A percentile compares a stretch with the other conserved stretches of the same genome.
These are phyloP conservation scores for Rhododendron vialii DNA, from an alignment of 148 eudicot genomes.

Conservation along the genomic window DNA sequence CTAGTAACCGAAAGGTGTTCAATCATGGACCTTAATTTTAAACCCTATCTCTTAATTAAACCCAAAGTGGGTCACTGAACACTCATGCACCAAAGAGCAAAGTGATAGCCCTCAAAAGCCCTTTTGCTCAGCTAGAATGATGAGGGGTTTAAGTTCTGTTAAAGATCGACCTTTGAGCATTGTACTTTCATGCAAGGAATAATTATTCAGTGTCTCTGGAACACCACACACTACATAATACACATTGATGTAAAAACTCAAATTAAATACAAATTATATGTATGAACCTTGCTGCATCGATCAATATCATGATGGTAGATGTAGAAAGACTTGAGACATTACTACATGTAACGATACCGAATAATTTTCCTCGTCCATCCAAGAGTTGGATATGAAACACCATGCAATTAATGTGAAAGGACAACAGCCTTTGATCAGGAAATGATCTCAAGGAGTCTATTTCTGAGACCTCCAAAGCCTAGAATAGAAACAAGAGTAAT, in stretches of 20 bases:
- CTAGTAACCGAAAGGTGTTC: too few relatives aligned
- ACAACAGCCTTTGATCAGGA: neutral
- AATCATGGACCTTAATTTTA: too few relatives aligned
- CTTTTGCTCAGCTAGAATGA: neutral
- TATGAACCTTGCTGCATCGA: too few relatives aligned
- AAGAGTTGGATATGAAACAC: neutral
- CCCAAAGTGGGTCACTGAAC: neutral
- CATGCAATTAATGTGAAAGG: neutral
- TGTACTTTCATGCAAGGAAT: neutral
- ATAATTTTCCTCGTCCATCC: neutral
- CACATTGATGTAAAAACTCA: too few relatives aligned
- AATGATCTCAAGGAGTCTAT: neutral
- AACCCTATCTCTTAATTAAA: too few relatives aligned
- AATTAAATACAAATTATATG: too few relatives aligned
- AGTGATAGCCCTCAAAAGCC: neutral
- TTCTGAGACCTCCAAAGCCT: neutral
- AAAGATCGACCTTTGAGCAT: neutral
- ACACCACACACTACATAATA: too few relatives aligned
- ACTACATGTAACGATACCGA: too few relatives aligned
- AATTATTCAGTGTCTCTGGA: too few relatives aligned
- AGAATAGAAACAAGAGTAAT: neutral
- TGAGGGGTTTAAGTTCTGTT: neutral
- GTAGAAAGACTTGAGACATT: too few relatives aligned
- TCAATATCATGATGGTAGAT: too few relatives aligned
- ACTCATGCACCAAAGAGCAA: neutral